Evolutionary conservation across 768 basidiomycete species (phyloP).

Genomic region (Auriscalpium vulgare): DNA sequence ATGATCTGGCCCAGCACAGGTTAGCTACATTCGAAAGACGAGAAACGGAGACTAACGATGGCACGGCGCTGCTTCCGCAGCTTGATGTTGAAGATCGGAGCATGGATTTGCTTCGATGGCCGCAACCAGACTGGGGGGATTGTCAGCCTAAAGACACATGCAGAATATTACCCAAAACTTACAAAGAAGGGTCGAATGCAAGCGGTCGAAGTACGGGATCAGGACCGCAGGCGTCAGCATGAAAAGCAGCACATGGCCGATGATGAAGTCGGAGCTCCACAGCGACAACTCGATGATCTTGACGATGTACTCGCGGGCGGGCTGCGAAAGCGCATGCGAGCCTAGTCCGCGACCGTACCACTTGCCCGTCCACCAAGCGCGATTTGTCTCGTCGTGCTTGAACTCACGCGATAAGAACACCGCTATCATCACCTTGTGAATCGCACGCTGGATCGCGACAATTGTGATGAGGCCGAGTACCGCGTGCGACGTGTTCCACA

Average conservation of each 20-base stretch:
- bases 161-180: constrained; percentile 27
- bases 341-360: constrained; percentile 96
- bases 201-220: constrained; percentile 79
- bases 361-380: constrained; percentile 98
- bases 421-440: constrained; percentile 91
- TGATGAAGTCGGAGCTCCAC: constrained; percentile 92
- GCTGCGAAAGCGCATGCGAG: constrained; percentile 87
- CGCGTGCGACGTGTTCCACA: constrained; percentile 95
- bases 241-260: constrained; percentile 78
- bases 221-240: constrained; percentile 79
- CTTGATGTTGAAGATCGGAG: constrained; percentile 85
- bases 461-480: constrained; percentile 88
- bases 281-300: constrained; percentile 98
- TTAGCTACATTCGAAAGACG: constrained; percentile 2
- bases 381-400: constrained; percentile 97
- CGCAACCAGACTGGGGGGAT: constrained; percentile 76
- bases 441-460: constrained; percentile 82
- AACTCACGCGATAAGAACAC: constrained; percentile 94
- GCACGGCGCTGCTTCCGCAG: constrained; percentile 84
- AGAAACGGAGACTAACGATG: constrained; percentile 51
- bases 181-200: constrained; percentile 95
- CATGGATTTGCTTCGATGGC: constrained; percentile 89
- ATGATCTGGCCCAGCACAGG: constrained; percentile 44
- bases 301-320: constrained; percentile 94
- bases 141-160: constrained; percentile 15